Evolutionary conservation across 192 early-diverging fungal species (phyloP).

Genomic region (Piromyces finnis): DNA sequence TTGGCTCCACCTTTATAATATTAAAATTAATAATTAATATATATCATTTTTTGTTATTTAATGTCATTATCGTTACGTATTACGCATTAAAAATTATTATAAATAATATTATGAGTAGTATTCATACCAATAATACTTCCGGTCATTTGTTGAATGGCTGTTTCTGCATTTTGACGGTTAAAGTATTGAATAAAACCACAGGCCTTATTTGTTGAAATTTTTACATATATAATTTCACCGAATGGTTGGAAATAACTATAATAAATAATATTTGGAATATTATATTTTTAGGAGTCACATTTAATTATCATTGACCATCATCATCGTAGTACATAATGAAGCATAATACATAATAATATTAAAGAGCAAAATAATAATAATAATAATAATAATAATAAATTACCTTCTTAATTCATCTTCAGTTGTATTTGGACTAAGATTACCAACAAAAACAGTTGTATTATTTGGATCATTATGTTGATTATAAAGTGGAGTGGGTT

Average conservation of each 20-base stretch:
- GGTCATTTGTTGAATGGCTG: conserved; percentile 79
- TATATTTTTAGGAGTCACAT: too few species aligned
- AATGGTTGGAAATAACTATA: conserved; percentile 57
- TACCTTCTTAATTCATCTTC: conserved; percentile 66
- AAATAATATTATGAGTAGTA: too few species aligned
- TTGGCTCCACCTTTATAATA: conserved; percentile 26
- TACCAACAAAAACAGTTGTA: conserved; percentile 96
- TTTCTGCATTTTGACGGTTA: conserved; percentile 64
- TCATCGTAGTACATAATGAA: too few species aligned
- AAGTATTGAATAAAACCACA: conserved; percentile 93
- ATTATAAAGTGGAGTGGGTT: conserved; percentile 3
- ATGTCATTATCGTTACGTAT: too few species aligned
- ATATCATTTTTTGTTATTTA: too few species aligned
- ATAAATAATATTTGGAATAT: too few species aligned
- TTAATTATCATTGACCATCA: too few species aligned
- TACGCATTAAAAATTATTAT: too few species aligned
- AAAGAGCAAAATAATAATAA: neutral
- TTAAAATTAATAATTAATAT: too few species aligned
- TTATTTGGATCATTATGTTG: conserved; percentile 62
- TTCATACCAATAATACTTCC: conserved; percentile 56
- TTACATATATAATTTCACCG: conserved; percentile 84
- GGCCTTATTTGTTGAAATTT: conserved; percentile 84
- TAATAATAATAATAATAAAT: neutral
- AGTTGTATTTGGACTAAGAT: conserved; percentile 56
- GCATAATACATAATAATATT: neutral